Evolutionary conservation across 75 land plant genomes (phyloP), one percentile per base, ranked within the genome.

Genomic region (Pseudotsuga menziesii): DNA sequence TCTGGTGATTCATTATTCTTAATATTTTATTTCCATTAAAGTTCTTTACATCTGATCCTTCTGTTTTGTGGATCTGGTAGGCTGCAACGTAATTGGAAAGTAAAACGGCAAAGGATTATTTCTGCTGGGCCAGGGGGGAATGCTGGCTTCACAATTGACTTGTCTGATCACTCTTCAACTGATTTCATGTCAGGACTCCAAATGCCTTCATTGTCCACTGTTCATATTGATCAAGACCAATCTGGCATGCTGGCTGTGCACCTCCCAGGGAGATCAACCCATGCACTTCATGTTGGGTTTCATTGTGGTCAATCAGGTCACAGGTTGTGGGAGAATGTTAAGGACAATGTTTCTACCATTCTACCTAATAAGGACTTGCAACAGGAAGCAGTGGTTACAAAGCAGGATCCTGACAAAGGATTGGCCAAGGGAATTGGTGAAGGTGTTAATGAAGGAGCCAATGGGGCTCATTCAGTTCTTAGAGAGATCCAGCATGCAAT

Each of bases 41-140:
- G 17, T 63, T n/a, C 9, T 35, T 56, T 35, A 36, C 73, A 25
- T 29, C 5, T 11, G 63, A 76, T 44, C 36, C 22, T 60, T 56
- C 26, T 16, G 56, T 63, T 60, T 64, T 41, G 14, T 69, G 72
- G 23, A 69, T 20, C 22, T 39, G 39, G 76, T 75, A 97, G 99
- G 74, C 83, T 97, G 86, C 99, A 97, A 85, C 95, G 94, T 58
- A 93, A 94, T 59, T 97, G 99, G 99, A 97, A 97, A 83, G 90
- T 97, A 13, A 97, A 97, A 78, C 78, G 99, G 61, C 98, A 91
- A 32, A 90, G 99, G 20, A 77, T 84, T 70, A 81, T 83, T 20
- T 89, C 88, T 84, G 58, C 92, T 80, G 89, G 89, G 72, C 80
- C 99, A 70, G 85, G 89, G 39, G 88, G 88, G 27, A 97, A 80